Evolutionary conservation across 2,329 filamentous ascomycete species (phyloP), one percentile per base, ranked within the genome.

Genomic region (Nothophaeocryptopus gaeumannii): DNA sequence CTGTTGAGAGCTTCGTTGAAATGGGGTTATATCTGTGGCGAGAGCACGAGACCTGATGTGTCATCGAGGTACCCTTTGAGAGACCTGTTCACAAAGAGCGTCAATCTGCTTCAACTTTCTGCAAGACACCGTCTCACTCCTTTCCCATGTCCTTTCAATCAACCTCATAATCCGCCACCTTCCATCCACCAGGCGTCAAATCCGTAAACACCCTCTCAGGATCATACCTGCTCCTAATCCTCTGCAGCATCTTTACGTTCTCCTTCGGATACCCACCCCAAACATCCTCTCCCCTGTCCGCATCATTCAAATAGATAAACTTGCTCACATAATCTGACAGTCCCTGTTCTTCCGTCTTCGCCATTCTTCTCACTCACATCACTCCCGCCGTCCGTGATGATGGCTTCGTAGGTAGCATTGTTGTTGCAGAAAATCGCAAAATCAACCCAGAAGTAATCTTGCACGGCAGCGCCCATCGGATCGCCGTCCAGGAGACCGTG

Each of bases 231-330:
- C 13, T 13, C 13, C 33, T 29, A 26, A 45, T 45, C 43, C 38
- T 12, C 26, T 38, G 43, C 43, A 45, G 35, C 43, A 30, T 38
- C 33, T 14, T 45, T 9, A 45, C 33, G 36, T 45, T 36, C 42
- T 38, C 42, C 42, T 45, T 45, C 7, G 42, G 42, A 37, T 45
- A 44, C 11, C 33, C 42, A 36, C 42, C 33, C 31, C 31, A 45
- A 32, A 38, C 33, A 34, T 45, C 42, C 33, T 45, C 32, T 7
- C 42, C 42, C 20, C 36, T 30, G 29, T 45, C 42, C 15, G 42
- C 42, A 37, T 45, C 42, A 26, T 45, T 45, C 32, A 45, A 34
- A 37, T 45, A 45, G 8, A 45, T 12, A 8, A 45, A 38, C 32
- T 37, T 45, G 15, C 29, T 34, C 16, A 38, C 31, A 15, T 35